Evolutionary conservation across 2,329 filamentous ascomycete genomes (phyloP), one percentile per base, ranked within the genome.

Genomic region (Colletotrichum godetiae): DNA sequence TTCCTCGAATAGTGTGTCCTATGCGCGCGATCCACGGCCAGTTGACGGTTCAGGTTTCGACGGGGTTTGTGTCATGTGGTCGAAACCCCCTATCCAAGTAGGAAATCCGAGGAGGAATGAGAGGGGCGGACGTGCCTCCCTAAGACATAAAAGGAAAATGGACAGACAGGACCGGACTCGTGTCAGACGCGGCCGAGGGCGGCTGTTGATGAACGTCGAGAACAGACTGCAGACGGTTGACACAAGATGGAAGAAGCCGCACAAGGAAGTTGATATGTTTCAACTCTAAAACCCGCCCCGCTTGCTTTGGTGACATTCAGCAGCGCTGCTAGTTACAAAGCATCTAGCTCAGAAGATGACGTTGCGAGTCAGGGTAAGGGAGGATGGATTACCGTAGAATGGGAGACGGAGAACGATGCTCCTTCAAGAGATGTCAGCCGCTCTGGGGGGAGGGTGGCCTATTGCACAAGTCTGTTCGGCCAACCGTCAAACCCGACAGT

Each of bases 241-340:
- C 13, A 22, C n/a, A 58, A 33, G 35, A 59, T 13, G n/a, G 42
- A 57, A 57, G 56, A 57, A 61, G 55, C 24, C 35, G 55, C 56
- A 22, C 57, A 11, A 24, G 46, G 46, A 49, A 49, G 33, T n/a
- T 46, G 22, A 73, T 42, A 64, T 73, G 71, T 73, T 70, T 70
- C 71, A 73, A 66, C 67, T 73, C 67, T 61, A 65, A 73, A 73
- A 73, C 71, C 19, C 12, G 67, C 71, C 71, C 67, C 71, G 67
- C 67, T 66, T 57, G 67, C 29, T 49, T 64, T 73, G 56, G 37
- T 64, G 46, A 68, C 46, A 29, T 57, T 57, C 22, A 55, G 53
- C 60, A 12, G 52, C 53, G 42, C 15, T 13, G 57, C 58, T 33
- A 57, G 31, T 57, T 57, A 53, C 35, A 63, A 52, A 57, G 31